phyloP scores from a whole-genome alignment of 352 stramenopile species.

The Pythium aphanidermatum region DNA sequence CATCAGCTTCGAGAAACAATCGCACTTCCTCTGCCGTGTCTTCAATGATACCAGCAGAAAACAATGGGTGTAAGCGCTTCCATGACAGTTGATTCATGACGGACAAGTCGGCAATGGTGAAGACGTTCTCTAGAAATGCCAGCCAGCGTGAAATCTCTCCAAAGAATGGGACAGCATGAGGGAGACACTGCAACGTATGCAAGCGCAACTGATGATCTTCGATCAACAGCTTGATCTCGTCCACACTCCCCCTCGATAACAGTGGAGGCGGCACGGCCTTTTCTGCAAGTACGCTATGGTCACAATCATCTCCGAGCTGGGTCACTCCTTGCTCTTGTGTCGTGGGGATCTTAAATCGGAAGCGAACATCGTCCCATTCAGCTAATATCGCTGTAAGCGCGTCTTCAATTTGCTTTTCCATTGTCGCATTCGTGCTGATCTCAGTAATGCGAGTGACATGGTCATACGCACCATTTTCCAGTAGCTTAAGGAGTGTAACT shows the following conservation, averaged over 20 bases:
- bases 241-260: slow-evolving; percentile 31
- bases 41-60: slow-evolving; percentile 44
- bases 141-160: slow-evolving; percentile 42
- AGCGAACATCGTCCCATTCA: slow-evolving; percentile 41
- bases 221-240: slow-evolving; percentile 38
- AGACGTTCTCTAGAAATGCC: slow-evolving; percentile 36
- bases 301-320: too few species aligned
- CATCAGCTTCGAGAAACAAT: slow-evolving; percentile 35
- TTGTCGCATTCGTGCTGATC: slow-evolving; percentile 61
- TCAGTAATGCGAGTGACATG: slow-evolving; percentile 38
- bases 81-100: slow-evolving; percentile 35
- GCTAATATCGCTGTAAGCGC: slow-evolving; percentile 33
- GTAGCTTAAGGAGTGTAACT: slow-evolving; percentile 61
- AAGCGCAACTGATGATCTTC: slow-evolving; percentile 58
- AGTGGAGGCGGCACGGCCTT: not conserved
- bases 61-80: slow-evolving; percentile 42
- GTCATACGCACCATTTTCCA: slow-evolving; percentile 64
- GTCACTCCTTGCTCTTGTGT: not conserved
- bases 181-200: slow-evolving; percentile 41
- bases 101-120: slow-evolving; percentile 33
- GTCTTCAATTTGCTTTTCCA: slow-evolving; percentile 58
- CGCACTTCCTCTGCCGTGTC: slow-evolving; percentile 30
- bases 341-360: slow-evolving; percentile 36
- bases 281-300: too few species aligned
- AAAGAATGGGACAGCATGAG: slow-evolving; percentile 36